phyloP scores from a whole-genome alignment of 2,329 filamentous ascomycete species.

The Cadophora sp. region DNA sequence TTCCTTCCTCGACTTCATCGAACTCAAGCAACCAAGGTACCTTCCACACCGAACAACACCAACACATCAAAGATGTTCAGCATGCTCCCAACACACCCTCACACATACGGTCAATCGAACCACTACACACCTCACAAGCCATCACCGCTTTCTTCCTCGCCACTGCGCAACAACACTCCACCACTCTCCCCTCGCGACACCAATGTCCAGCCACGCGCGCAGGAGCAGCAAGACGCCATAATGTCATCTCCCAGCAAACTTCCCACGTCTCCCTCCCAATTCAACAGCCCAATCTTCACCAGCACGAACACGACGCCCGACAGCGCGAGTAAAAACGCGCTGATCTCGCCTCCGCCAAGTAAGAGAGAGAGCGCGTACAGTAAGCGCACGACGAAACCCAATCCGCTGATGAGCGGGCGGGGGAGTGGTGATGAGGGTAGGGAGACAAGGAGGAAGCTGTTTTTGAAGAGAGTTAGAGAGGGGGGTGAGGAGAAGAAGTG shows the following conservation, averaged over 20 bases:
- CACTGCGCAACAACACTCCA: conserved; percentile 58
- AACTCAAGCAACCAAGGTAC: conserved; percentile 18
- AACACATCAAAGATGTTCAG: conserved; percentile 39
- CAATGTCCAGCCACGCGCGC: conserved; percentile 49
- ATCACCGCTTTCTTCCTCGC: conserved; percentile 66
- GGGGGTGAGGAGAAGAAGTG: conserved; percentile 65
- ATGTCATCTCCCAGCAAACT: conserved; percentile 36
- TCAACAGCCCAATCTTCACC: conserved; percentile 10
- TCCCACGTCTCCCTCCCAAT: neutral
- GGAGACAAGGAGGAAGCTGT: conserved; percentile 70
- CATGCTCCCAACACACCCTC: conserved; percentile 34
- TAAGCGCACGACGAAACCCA: conserved; percentile 63
- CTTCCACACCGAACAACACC: conserved; percentile 15
- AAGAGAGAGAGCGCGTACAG: conserved; percentile 33
- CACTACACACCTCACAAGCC: conserved; percentile 52
- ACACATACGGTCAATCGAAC: conserved; percentile 26
- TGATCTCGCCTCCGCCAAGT: conserved; percentile 27
- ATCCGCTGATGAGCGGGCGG: conserved; percentile 65
- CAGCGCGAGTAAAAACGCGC: conserved; percentile 15
- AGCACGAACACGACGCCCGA: neutral
- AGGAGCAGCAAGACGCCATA: conserved; percentile 42
- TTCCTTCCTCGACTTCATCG: conserved; percentile 18
- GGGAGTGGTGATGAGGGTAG: conserved; percentile 56
- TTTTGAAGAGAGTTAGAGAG: conserved; percentile 71
- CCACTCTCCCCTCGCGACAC: conserved; percentile 53